These are phyloP conservation scores for Microthlaspi erraticum DNA, from an alignment of 345 rosid species.

Conservation along the genomic window DNA sequence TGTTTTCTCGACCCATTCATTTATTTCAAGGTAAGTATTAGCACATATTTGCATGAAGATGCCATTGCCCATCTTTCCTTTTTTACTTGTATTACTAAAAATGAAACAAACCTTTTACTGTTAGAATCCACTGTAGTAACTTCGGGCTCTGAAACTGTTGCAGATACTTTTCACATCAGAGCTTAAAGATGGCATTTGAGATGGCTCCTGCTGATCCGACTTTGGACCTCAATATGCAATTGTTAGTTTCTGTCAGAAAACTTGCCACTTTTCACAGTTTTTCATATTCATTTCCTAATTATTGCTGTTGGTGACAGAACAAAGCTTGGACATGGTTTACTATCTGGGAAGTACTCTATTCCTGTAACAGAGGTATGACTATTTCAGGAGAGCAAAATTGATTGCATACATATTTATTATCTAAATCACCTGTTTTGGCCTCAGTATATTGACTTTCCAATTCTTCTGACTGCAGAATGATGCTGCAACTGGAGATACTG, in stretches of 20 bases:
- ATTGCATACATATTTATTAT: slow-evolving; percentile 29
- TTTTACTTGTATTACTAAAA: slow-evolving; percentile 19
- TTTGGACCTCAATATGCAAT: slow-evolving; percentile 90
- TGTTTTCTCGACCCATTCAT: slow-evolving; percentile 75
- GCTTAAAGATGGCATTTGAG: slow-evolving; percentile 77
- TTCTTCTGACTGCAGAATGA: slow-evolving; percentile 55
- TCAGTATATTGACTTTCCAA: slow-evolving; percentile 18
- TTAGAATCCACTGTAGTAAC: slow-evolving; percentile 24
- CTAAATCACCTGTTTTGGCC: slow-evolving; percentile 25
- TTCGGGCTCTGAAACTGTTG: slow-evolving; percentile 32
- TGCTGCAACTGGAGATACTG: slow-evolving; percentile 52
- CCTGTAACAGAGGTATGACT: slow-evolving; percentile 71
- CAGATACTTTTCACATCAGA: slow-evolving; percentile 74
- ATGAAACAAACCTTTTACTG: not conserved
- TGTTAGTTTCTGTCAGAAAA: slow-evolving; percentile 61
- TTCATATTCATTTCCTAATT: slow-evolving; percentile 32
- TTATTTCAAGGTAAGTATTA: slow-evolving; percentile 63
- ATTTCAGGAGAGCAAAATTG: not conserved
- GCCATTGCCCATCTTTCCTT: slow-evolving; percentile 21
- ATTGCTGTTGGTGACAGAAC: slow-evolving; percentile 62
- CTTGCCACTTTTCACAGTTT: not conserved
- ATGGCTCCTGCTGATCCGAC: slow-evolving; percentile 98
- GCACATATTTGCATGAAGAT: slow-evolving; percentile 27
- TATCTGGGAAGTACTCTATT: slow-evolving; percentile 88
- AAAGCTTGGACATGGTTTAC: slow-evolving; percentile 95